Percentiles rank a stretch among this genome's conserved stretches.
phyloP scores from a whole-genome alignment of 352 stramenopile species.

The Pythium dissimile region DNA sequence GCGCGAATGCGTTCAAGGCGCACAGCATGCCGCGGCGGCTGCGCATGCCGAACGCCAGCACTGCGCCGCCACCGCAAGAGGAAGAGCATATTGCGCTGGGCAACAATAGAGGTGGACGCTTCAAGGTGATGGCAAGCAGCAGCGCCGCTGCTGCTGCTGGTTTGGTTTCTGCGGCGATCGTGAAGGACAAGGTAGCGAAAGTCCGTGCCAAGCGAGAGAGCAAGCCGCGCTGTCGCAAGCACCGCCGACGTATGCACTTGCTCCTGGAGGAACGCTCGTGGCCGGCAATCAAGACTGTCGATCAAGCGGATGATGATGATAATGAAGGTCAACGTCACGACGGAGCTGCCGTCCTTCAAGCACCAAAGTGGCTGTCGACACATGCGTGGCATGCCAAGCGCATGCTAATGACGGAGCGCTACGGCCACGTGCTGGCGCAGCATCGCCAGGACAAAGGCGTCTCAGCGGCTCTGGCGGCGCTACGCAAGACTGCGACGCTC shows the following conservation, averaged over 20 bases:
- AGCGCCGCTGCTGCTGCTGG: too few species aligned
- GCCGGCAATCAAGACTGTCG: slow-evolving; percentile 8
- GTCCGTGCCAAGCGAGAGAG: background rate
- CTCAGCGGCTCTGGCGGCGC: slow-evolving; percentile 52
- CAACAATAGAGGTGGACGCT: background rate
- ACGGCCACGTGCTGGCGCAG: slow-evolving; percentile 44
- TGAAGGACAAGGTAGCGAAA: background rate
- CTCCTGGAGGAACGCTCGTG: slow-evolving; percentile 38
- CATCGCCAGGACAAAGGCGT: slow-evolving; percentile 59
- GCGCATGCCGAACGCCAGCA: slow-evolving; percentile 30
- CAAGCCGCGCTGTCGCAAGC: slow-evolving; percentile 48
- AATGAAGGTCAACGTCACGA: too few species aligned
- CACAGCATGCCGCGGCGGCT: slow-evolving; percentile 61
- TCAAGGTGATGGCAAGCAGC: too few species aligned
- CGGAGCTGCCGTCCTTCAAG: background rate
- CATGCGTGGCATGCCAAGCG: slow-evolving; percentile 79
- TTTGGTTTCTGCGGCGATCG: background rate
- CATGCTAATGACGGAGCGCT: slow-evolving; percentile 57
- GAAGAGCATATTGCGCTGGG: slow-evolving; percentile 23
- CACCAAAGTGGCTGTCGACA: slow-evolving; percentile 49
- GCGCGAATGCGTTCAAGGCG: slow-evolving; percentile 79
- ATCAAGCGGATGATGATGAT: background rate
- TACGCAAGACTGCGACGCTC: slow-evolving; percentile 46
- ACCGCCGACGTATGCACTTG: slow-evolving; percentile 50
- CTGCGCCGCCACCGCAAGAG: background rate